A percentile compares a stretch with the other conserved stretches of the same genome.
phyloP scores from a whole-genome alignment of 768 basidiomycete genomes.

The Tricholoma matsutake region DNA sequence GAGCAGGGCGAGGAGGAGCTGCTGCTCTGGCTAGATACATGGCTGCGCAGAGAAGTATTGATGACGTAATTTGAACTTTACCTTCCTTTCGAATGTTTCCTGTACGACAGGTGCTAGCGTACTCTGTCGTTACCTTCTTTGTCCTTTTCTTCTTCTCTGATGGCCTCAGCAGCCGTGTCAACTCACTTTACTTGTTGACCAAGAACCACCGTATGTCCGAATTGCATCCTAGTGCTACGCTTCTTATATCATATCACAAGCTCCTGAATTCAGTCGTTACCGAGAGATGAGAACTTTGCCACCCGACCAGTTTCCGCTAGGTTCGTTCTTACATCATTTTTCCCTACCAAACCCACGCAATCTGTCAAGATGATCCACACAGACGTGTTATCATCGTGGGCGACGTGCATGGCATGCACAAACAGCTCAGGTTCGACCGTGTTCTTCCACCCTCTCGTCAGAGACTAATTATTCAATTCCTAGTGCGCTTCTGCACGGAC shows the following conservation, averaged over 20 bases:
- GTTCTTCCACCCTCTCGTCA: background rate
- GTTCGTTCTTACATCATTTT: constrained; percentile 29
- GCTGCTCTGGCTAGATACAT: constrained; percentile 7
- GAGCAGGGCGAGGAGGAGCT: background rate
- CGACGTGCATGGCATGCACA: constrained; percentile 84
- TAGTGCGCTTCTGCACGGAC: constrained; percentile 60
- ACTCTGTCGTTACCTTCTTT: constrained; percentile 37
- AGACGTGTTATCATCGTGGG: constrained; percentile 75
- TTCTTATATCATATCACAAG: constrained; percentile 24
- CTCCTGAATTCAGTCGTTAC: constrained; percentile 60
- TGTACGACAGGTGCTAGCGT: constrained; percentile 26
- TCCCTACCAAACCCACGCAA: background rate
- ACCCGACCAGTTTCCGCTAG: constrained; percentile 48
- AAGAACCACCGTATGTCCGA: constrained; percentile 7
- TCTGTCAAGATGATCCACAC: constrained; percentile 41
- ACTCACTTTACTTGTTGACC: background rate
- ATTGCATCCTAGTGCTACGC: background rate
- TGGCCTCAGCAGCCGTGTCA: constrained; percentile 20
- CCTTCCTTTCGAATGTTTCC: constrained; percentile 9
- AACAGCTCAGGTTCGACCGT: constrained; percentile 53
- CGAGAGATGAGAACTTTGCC: constrained; percentile 39
- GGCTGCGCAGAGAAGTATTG: background rate
- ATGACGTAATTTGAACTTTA: background rate
- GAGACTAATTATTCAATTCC: constrained; percentile 3
- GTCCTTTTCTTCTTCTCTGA: constrained; percentile 41